Evolutionary conservation across 228 moss, liverwort and hornwort genomes (phyloP), one percentile per base, ranked within the genome.

Genomic region (Sphagnum fallax): DNA sequence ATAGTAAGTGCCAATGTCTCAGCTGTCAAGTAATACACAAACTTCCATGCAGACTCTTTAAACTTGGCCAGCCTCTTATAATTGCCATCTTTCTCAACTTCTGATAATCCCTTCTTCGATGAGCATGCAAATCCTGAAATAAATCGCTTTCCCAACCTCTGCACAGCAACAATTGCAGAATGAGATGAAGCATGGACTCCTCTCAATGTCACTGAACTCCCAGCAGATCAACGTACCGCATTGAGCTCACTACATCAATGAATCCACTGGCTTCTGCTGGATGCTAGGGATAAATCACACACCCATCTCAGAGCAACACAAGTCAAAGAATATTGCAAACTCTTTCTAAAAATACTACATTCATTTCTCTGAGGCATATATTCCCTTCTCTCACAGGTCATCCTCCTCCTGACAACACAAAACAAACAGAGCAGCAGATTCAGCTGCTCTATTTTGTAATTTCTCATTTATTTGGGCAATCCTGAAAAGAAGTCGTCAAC

Each of bases 1-100:
- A 76, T 67, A 14, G 5, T 10, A 48, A 85, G 68, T 4, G 85
- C 76, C 62, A 85, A 63, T 50, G 75, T 73, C 66, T 81, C 81
- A 18, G 85, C 85, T 48, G 82, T 65, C 8, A 85, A 60, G 49
- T 60, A 85, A 50, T 81, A 85, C 16, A 76, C 81, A 64, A 77
- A 60, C 68, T 85, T 85, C 85, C 85, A 85, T 9, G 79, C 72
- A 16, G 85, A 85, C 61, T 85, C 85, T 63, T 85, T 85, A 16
- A 81, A 85, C 70, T 85, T 85, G 8, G 48, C 47, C 10, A 50
- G 8, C n/a, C 61, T 50, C 51, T 61, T 13, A 8, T 51, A 32
- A n/a, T 59, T 57, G n/a, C n/a, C 16, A n/a, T 16, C 53, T 67
- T 69, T 74, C 77, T 78, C 81, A 16, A 58, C 72, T 57, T 61